Conservation (phyloP, 2,329 filamentous ascomycete genomes). For the Cucurbitaria berberidis region DNA sequence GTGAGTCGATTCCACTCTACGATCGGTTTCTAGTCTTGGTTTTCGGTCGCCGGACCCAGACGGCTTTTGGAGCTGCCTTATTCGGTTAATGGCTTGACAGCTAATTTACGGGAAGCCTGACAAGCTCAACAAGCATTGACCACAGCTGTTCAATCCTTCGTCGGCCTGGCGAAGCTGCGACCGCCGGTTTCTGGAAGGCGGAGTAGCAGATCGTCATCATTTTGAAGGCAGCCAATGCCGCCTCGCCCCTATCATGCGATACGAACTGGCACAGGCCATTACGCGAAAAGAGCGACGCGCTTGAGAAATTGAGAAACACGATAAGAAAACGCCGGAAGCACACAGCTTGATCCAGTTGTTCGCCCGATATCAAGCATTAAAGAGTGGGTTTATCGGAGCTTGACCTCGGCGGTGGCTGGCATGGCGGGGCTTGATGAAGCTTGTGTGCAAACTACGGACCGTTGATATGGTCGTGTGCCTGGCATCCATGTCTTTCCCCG, state of each 20-base stretch:
- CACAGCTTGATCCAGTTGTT: no score
- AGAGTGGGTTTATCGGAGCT: constrained; percentile 6
- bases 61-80: constrained; percentile 19
- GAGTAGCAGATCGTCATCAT: background rate
- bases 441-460: constrained; percentile 21
- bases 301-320: no score
- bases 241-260: background rate
- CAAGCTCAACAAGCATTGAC: constrained; percentile 29
- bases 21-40: background rate
- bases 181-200: constrained; percentile 1
- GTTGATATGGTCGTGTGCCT: constrained; percentile 8
- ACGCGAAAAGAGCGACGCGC: background rate
- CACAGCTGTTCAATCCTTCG: constrained; percentile 24
- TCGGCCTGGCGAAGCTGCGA: background rate
- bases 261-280: background rate
- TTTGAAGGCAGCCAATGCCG: background rate
- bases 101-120: constrained; percentile 23
- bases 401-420: constrained; percentile 10
- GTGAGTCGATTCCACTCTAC: background rate
- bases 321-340: no score
- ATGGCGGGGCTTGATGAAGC: constrained; percentile 27
- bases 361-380: background rate
- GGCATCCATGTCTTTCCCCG: background rate
- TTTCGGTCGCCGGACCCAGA: background rate
- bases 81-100: constrained; percentile 17